Base-by-base conservation (phyloP, 192 early-diverging fungal genomes). In the Chytriomyces confervae region DNA sequence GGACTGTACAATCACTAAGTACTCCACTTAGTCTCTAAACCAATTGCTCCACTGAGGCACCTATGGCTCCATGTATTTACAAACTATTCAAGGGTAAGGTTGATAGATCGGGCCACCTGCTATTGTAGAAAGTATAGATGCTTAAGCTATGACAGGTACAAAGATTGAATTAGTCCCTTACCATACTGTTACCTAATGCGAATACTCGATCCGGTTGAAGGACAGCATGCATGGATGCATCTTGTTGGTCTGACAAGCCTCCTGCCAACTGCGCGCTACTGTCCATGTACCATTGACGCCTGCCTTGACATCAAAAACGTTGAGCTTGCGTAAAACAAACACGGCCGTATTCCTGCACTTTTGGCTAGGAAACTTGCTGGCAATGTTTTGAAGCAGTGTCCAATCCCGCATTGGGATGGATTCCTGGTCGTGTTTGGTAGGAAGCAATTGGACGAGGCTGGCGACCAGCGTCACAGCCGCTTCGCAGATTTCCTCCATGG, bases 151-250 rank as follows among this genome's bases (percentile, higher is more conserved):
- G n/a, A n/a, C n/a, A n/a, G n/a, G n/a, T n/a, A n/a, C n/a, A n/a
- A n/a, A n/a, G n/a, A n/a, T n/a, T n/a, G n/a, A n/a, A n/a, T n/a
- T n/a, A n/a, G n/a, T n/a, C n/a, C n/a, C n/a, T n/a, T n/a, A n/a
- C n/a, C n/a, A n/a, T n/a, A n/a, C 36, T 36, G 36, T 1, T 36
- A 36, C 36, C 0, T 36, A 36, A 36, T 36, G 36, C 36, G 36
- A 36, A 2, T 36, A 36, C 36, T 36, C 36, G 1, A 36, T 36
- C 36, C 36, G 16, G 27, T 64, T 64, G 11, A 64, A 29, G 10
- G 69, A 70, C n/a, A 70, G 3, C 69, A 70, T 70, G 47, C 69
- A 70, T 10, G 69, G 69, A 70, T 70, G 69, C 50, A 70, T 70
- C 7, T 53, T 49, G 8, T 50, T 7, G 8, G 16, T 23, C 7